These are phyloP conservation scores for Botrytis elliptica DNA, from an alignment of 2,329 filamentous ascomycete species.

Conservation along the genomic window DNA sequence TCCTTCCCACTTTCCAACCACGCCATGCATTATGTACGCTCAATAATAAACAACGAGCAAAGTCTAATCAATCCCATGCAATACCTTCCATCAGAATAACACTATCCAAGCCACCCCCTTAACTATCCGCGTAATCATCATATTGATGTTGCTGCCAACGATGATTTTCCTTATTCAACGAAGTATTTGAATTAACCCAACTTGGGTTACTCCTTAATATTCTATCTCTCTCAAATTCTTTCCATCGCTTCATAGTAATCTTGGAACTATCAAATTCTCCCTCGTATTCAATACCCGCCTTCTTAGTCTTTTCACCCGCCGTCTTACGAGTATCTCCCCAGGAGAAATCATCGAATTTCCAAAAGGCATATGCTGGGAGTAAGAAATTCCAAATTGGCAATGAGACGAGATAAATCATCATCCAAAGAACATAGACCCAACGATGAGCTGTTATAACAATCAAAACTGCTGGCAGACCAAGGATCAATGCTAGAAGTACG, in stretches of 20 bases:
- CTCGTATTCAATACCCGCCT: conserved; percentile 81
- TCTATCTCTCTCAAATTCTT: conserved; percentile 82
- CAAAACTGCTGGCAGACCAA: conserved; percentile 87
- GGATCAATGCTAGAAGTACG: conserved; percentile 81
- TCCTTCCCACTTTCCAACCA: not conserved
- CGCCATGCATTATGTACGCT: conserved; percentile 2
- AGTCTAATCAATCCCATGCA: not conserved
- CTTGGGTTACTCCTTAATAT: conserved; percentile 30
- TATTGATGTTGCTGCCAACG: conserved; percentile 25
- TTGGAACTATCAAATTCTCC: conserved; percentile 98
- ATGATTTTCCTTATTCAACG: conserved; percentile 27
- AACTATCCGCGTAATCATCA: conserved; percentile 34
- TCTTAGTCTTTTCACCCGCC: conserved; percentile 83
- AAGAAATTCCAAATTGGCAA: conserved; percentile 98
- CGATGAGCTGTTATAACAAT: conserved; percentile 93
- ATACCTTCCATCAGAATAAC: not conserved
- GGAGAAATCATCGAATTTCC: conserved; percentile 99
- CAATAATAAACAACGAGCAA: not conserved
- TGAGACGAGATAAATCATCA: conserved; percentile 91
- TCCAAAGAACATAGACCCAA: conserved; percentile 90
- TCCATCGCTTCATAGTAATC: conserved; percentile 99
- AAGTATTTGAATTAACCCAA: conserved; percentile 25
- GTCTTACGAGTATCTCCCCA: conserved; percentile 99
- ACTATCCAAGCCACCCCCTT: not conserved
- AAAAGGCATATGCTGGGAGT: conserved; percentile 90